Percentiles rank a stretch among this genome's conserved stretches.
Evolutionary conservation across 2,329 filamentous ascomycete species (phyloP).

Genomic region (Dryadomyces quercus-mongolicae): DNA sequence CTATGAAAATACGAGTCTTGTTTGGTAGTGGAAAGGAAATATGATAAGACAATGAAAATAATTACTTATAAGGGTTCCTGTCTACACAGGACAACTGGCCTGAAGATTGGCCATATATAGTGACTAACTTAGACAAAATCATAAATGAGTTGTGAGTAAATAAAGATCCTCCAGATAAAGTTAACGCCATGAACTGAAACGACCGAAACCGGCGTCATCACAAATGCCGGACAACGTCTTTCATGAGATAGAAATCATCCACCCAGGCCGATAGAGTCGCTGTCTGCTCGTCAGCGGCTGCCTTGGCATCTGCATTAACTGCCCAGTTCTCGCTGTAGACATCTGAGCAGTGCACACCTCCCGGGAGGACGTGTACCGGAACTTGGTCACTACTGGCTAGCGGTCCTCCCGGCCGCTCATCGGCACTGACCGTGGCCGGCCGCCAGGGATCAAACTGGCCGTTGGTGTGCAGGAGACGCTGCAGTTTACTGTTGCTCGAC

Average conservation of each 20-base stretch:
- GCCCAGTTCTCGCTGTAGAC: conserved; percentile 31
- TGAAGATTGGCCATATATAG: too few species aligned
- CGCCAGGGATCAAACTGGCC: conserved; percentile 29
- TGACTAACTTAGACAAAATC: neutral
- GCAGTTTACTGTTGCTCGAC: conserved; percentile 14
- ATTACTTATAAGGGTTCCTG: too few species aligned
- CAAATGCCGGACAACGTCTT: conserved; percentile 13
- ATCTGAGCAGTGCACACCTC: conserved; percentile 28
- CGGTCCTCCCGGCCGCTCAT: conserved; percentile 25
- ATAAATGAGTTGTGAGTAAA: neutral
- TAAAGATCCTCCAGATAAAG: neutral
- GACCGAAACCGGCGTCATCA: too few species aligned
- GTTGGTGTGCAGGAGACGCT: conserved; percentile 26
- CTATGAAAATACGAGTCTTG: too few species aligned
- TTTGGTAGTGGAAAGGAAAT: too few species aligned
- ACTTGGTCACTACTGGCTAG: conserved; percentile 19
- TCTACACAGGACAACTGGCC: too few species aligned
- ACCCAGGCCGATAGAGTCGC: conserved; percentile 41
- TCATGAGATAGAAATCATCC: conserved; percentile 28
- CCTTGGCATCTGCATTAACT: conserved; percentile 35
- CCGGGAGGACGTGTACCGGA: conserved; percentile 21
- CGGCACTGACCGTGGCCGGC: conserved; percentile 24
- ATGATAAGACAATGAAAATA: too few species aligned
- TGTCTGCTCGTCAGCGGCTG: conserved; percentile 36
- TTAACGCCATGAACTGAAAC: too few species aligned